Evolutionary conservation across 441 rosid species (phyloP), one percentile per base, ranked within the genome.

Genomic region (Raphanus hybrid): DNA sequence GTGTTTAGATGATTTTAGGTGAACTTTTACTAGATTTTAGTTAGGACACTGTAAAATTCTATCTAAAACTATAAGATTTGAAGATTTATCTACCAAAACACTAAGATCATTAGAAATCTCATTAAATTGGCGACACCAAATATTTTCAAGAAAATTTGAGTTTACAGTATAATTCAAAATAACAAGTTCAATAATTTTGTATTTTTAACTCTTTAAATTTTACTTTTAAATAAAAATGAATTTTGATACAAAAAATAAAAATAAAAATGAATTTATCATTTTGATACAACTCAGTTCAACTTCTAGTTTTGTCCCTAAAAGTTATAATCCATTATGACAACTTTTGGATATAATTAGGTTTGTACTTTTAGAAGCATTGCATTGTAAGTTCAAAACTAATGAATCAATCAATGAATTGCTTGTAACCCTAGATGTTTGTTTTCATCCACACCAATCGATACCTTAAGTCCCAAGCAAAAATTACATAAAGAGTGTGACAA

Each of bases 391-490:
- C 16, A 7, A 15, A 54, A 16, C 59, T 54, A 23, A 23, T 23
- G 16, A 7, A 18, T 16, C 23, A 10, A 15, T 15, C 26, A 16
- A 54, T 15, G 61, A 57, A 70, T 6, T 34, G 69, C 2, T 59
- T 2, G 20, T 58, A 66, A 48, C 61, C 9, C 55, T 66, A 71
- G 8, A 35, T 78, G 58, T 67, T 50, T 72, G 64, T 32, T 72
- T 60, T 1, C 26, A n/a, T 45, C 62, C 0, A 11, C 4, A 77
- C 41, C 20, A 71, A 45, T 54, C 26, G 59, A 54, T 78, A 41
- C 82, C 75, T 52, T 78, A 69, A 62, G 60, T 1, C 29, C 41
- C 78, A 73, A 39, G 78, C 3, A 63, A 73, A 54, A 0, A 54
- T 65, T 1, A 55, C 54, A 14, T 59, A 66, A 6, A 64, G 65